Conservation (phyloP, 192 early-diverging fungal species). For the Jimgerdemannia flammicorona region DNA sequence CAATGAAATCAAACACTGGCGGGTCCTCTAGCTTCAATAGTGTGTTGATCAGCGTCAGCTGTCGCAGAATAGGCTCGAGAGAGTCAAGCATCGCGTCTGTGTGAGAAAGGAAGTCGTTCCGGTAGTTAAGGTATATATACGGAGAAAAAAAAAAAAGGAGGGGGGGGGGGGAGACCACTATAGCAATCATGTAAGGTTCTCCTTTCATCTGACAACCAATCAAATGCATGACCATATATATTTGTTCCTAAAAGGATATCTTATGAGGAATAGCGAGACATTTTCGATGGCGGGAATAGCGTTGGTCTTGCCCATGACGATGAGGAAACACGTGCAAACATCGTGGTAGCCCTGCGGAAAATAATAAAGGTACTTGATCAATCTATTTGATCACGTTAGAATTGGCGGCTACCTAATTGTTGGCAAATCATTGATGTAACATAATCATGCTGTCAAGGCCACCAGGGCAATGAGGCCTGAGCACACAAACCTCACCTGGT, state of each 20-base stretch:
- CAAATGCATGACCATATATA: too few relatives aligned
- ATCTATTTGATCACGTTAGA: background rate
- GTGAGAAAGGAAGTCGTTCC: conserved; percentile 2
- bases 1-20: conserved; percentile 35
- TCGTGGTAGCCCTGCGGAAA: conserved; percentile 50
- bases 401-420: background rate
- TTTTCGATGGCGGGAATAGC: conserved; percentile 37
- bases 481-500: conserved; percentile 33
- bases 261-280: conserved; percentile 47
- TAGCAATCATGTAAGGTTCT: too few relatives aligned
- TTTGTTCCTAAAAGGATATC: conserved; percentile 36
- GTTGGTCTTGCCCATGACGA: conserved; percentile 33
- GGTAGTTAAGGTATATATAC: background rate
- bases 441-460: too few relatives aligned
- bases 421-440: background rate
- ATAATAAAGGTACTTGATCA: background rate
- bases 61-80: conserved; percentile 41
- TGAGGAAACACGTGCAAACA: conserved; percentile 41
- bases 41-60: conserved; percentile 36
- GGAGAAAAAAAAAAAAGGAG: background rate
- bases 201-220: too few relatives aligned
- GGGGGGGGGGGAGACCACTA: too few relatives aligned
- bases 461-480: background rate
- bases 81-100: conserved; percentile 50
- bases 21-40: conserved; percentile 40